Percentiles rank a stretch among this genome's conserved stretches.
Evolutionary conservation across 1,284 basidiomycete genomes (phyloP).

Genomic region (Bjerkandera adusta): DNA sequence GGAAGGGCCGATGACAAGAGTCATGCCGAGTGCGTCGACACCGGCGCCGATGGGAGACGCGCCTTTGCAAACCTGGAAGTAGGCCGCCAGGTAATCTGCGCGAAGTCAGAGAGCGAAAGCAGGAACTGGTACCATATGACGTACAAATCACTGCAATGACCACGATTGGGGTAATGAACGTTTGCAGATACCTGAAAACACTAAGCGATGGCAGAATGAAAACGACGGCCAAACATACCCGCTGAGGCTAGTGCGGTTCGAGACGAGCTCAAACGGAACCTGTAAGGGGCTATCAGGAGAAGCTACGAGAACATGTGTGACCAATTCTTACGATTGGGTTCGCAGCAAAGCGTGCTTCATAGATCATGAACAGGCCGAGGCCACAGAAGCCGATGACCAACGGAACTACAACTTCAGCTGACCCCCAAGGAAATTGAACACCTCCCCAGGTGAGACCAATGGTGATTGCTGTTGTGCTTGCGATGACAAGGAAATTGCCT

Average conservation of each 20-base stretch:
- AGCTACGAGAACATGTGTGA: neutral
- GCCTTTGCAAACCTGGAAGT: constrained; percentile 13
- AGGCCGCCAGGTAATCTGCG: constrained; percentile 13
- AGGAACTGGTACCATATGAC: neutral
- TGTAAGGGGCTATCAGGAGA: neutral
- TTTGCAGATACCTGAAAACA: constrained; percentile 9
- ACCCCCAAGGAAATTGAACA: constrained; percentile 34
- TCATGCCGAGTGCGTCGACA: constrained; percentile 14
- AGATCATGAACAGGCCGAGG: constrained; percentile 22
- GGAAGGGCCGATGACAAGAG: constrained; percentile 4
- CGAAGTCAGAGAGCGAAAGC: neutral
- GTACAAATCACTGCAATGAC: constrained; percentile 4
- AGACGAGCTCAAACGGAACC: constrained; percentile 10
- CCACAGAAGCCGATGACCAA: constrained; percentile 34
- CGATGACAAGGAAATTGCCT: constrained; percentile 36
- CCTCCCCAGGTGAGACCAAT: constrained; percentile 39
- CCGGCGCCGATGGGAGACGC: constrained; percentile 13
- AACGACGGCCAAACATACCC: neutral
- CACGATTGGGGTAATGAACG: constrained; percentile 1
- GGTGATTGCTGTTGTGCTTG: constrained; percentile 25
- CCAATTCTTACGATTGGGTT: constrained; percentile 22
- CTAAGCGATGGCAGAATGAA: neutral
- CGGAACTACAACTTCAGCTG: constrained; percentile 33
- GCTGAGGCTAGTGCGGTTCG: constrained; percentile 11
- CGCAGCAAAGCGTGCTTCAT: constrained; percentile 22